phyloP scores from a whole-genome alignment of 352 stramenopile genomes.

The Phytopythium sindhum region DNA sequence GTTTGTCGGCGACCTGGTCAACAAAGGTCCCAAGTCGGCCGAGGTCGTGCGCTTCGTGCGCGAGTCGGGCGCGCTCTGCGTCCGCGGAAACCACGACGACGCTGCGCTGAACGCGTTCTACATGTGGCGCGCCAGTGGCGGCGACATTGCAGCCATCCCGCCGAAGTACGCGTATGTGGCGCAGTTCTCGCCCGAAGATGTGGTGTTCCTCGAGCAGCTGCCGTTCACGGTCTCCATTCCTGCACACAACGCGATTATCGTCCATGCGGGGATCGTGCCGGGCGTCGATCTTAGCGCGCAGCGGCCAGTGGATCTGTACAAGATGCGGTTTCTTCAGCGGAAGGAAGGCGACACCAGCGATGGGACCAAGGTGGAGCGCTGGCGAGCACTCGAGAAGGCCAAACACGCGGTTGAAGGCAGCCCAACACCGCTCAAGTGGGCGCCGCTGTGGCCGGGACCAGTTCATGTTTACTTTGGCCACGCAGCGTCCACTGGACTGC shows the following conservation, averaged over 20 bases:
- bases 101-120: conserved; percentile 62
- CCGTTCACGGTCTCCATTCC: conserved; percentile 76
- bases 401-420: conserved; percentile 22
- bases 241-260: conserved; percentile 49
- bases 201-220: conserved; percentile 66
- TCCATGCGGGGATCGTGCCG: conserved; percentile 72
- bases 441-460: conserved; percentile 75
- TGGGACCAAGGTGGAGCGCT: neutral
- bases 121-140: conserved; percentile 20
- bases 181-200: conserved; percentile 48
- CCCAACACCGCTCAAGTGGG: conserved; percentile 49
- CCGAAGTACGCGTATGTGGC: conserved; percentile 71
- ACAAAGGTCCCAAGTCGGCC: conserved; percentile 88
- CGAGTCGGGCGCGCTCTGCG: conserved; percentile 38
- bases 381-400: conserved; percentile 29
- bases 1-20: conserved; percentile 91
- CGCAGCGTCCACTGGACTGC: conserved; percentile 79
- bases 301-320: conserved; percentile 88
- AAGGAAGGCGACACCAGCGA: conserved; percentile 23
- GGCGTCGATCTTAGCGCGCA: conserved; percentile 75
- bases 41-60: conserved; percentile 78
- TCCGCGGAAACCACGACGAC: conserved; percentile 84
- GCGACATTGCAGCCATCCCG: neutral
- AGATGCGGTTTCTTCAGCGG: conserved; percentile 79
- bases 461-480: conserved; percentile 90